Conservation (phyloP, 2,329 filamentous ascomycete genomes). For the Blumeriella jaapii region DNA sequence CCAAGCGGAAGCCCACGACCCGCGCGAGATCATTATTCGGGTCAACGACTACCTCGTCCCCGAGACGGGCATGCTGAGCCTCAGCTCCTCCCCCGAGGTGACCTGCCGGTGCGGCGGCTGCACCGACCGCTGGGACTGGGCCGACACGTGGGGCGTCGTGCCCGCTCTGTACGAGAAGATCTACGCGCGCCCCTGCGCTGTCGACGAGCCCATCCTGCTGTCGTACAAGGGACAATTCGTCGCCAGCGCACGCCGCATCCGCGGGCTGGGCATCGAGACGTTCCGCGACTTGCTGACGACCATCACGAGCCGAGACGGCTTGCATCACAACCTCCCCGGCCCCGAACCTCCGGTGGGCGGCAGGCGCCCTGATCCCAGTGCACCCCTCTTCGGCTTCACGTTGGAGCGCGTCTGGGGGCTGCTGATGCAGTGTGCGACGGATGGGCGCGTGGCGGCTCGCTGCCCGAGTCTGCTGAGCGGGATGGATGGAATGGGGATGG, state of each 20-base stretch:
- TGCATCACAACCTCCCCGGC: slow-evolving; percentile 15
- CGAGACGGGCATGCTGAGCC: slow-evolving; percentile 35
- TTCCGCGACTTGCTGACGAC: slow-evolving; percentile 15
- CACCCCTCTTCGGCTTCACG: slow-evolving; percentile 23
- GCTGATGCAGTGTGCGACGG: slow-evolving; percentile 24
- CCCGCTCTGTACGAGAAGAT: slow-evolving; percentile 27
- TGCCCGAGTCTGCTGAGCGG: slow-evolving; percentile 76
- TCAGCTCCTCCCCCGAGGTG: slow-evolving; percentile 29
- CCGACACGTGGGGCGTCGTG: slow-evolving; percentile 29
- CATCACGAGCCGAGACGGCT: slow-evolving; percentile 17
- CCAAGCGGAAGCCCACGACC: slow-evolving; percentile 34
- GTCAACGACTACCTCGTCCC: slow-evolving; percentile 32
- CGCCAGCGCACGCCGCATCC: slow-evolving; percentile 33
- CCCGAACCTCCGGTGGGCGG: slow-evolving; percentile 3
- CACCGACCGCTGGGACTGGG: slow-evolving; percentile 31
- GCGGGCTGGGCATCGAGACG: slow-evolving; percentile 22
- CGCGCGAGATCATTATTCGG: slow-evolving; percentile 29
- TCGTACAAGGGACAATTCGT: slow-evolving; percentile 39
- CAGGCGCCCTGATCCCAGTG: slow-evolving; percentile 12
- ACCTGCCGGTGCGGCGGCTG: slow-evolving; percentile 31
- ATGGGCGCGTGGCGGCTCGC: slow-evolving; percentile 68
- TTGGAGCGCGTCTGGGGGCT: slow-evolving; percentile 23
- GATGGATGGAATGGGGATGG: slow-evolving; percentile 39
- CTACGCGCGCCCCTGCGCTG: slow-evolving; percentile 19
- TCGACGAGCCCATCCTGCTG: slow-evolving; percentile 27